phyloP scores from a whole-genome alignment of 2,329 filamentous ascomycete species.

The Microcyclospora tardicrescens region DNA sequence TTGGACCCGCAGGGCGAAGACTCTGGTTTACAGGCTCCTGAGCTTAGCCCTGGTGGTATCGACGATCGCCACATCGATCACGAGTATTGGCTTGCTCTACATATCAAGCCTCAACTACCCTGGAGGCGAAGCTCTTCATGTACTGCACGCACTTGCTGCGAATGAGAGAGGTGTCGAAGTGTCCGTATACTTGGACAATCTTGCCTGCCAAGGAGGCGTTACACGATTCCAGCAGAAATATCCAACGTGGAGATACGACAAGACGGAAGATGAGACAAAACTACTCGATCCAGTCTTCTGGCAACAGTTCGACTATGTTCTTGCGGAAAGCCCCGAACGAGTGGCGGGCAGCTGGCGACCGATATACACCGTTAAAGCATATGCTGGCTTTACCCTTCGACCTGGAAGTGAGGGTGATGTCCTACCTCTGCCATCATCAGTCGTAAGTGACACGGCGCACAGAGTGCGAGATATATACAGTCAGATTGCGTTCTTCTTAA shows the following conservation, averaged over 20 bases:
- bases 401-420: conserved; percentile 23
- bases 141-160: conserved; percentile 24
- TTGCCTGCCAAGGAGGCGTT: conserved; percentile 51
- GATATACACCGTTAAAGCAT: conserved; percentile 37
- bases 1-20: conserved; percentile 47
- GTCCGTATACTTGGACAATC: conserved; percentile 44
- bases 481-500: conserved; percentile 4
- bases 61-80: conserved; percentile 44
- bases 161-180: conserved; percentile 2
- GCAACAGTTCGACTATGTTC: conserved; percentile 45
- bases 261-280: conserved; percentile 37
- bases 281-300: conserved; percentile 43
- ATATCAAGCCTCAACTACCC: conserved; percentile 88
- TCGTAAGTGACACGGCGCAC: not conserved
- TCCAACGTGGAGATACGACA: conserved; percentile 44
- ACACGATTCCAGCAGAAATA: conserved; percentile 43
- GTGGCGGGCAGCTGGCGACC: conserved; percentile 41
- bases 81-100: conserved; percentile 55
- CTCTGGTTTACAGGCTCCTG: conserved; percentile 40
- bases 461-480: conserved; percentile 8
- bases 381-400: conserved; percentile 36
- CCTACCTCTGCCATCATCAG: conserved; percentile 8
- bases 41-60: conserved; percentile 47
- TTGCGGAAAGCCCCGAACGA: conserved; percentile 39
- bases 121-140: conserved; percentile 62